Base-by-base conservation (phyloP, 148 eudicot genomes). In the Salicornia ramosissima region DNA sequence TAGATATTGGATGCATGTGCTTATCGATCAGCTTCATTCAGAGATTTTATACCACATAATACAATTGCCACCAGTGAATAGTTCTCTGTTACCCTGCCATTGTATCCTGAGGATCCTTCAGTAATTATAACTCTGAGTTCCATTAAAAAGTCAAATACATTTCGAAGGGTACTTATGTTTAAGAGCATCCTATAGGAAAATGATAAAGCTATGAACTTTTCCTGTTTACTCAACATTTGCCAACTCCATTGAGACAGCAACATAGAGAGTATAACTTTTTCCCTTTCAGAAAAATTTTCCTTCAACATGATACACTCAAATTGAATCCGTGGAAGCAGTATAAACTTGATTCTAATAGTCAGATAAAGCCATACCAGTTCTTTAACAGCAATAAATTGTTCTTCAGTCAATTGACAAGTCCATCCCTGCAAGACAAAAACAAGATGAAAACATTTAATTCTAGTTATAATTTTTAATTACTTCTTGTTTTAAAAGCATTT, bases 301-400 rank as follows among this genome's bases (percentile, higher is more conserved):
- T 34, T 60, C 45, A 1, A n/a, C 62, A n/a, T 21, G 11, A 28
- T 29, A 18, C 21, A 60, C 42, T 60, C 3, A 60, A 10, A 3
- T 59, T 60, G 34, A 34, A 18, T 33, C 59, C 13, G 64, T 2
- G 2, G 43, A 55, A 24, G 30, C 30, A 51, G 10, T 24, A 49
- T 10, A 67, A 56, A 47, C 46, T 58, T 12, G 14, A 39, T 15
- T 19, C 2, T 58, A 40, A 22, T 33, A 19, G 8, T 68, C 29
- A 14, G 7, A 2, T 36, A 65, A 25, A 61, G 7, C 14, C 58
- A 33, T 85, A 93, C 98, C 95, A 94, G 79, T 79, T 94, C 99
- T 82, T 94, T 94, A 57, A 94, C 99, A n/a, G 99, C 99, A 83
- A 94, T 89, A 73, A 94, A 94, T 86, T 91, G 99, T 71, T 94